Conservation (phyloP, 768 basidiomycete species). For the Tricholoma saponaceum region DNA sequence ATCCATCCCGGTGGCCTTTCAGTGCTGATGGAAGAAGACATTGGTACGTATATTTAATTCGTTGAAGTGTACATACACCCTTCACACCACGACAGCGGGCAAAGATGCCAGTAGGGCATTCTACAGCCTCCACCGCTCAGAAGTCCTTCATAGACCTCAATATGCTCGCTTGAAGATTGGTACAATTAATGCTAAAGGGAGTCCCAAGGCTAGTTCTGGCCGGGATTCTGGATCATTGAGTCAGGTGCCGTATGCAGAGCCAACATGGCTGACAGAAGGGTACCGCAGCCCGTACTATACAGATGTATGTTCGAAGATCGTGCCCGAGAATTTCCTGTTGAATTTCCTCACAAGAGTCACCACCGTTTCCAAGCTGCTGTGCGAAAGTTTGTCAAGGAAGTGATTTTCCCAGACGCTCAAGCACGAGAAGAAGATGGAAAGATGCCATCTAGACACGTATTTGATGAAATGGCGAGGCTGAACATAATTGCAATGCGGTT, state of each 20-base stretch:
- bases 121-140: slow-evolving; percentile 84
- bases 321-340: slow-evolving; percentile 10
- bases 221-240: slow-evolving; percentile 57
- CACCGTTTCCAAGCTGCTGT: slow-evolving; percentile 54
- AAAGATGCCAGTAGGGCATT: slow-evolving; percentile 87
- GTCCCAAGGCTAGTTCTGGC: slow-evolving; percentile 36
- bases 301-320: slow-evolving; percentile 45
- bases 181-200: slow-evolving; percentile 58
- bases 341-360: slow-evolving; percentile 42
- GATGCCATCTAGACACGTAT: slow-evolving; percentile 61
- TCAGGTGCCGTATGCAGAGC: slow-evolving; percentile 83
- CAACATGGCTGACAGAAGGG: slow-evolving; percentile 70
- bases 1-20: slow-evolving; percentile 82
- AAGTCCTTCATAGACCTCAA: slow-evolving; percentile 74
- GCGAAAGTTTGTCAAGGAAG: slow-evolving; percentile 69
- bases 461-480: slow-evolving; percentile 60
- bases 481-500: slow-evolving; percentile 64
- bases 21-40: slow-evolving; percentile 69
- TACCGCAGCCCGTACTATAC: slow-evolving; percentile 77
- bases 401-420: slow-evolving; percentile 52
- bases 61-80: not conserved
- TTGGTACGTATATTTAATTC: slow-evolving; percentile 44
- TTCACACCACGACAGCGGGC: slow-evolving; percentile 48
- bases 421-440: slow-evolving; percentile 80
- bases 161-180: slow-evolving; percentile 75